phyloP scores from a whole-genome alignment of 345 rosid species.

The Hibiscus syriacus region DNA sequence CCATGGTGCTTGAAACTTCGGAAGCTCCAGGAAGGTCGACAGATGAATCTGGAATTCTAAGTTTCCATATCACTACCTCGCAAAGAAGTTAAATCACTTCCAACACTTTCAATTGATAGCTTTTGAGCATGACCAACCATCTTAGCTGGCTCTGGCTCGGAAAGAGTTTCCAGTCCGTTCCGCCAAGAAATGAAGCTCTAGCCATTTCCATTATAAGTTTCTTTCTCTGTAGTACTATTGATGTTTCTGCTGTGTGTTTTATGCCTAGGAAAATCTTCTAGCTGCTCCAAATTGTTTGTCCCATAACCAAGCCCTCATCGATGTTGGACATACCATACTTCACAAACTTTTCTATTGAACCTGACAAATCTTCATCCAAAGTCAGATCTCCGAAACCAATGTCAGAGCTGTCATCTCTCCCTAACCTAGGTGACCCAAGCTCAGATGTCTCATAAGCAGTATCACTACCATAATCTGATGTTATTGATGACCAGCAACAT shows the following conservation, averaged over 20 bases:
- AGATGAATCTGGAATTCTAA: slow-evolving; percentile 50
- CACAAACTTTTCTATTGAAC: slow-evolving; percentile 79
- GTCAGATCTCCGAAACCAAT: slow-evolving; percentile 58
- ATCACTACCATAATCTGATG: slow-evolving; percentile 95
- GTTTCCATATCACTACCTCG: slow-evolving; percentile 60
- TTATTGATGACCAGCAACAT: slow-evolving; percentile 52
- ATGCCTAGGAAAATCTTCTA: slow-evolving; percentile 78
- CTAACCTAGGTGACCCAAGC: slow-evolving; percentile 71
- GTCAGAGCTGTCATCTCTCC: slow-evolving; percentile 60
- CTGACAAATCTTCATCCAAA: slow-evolving; percentile 69
- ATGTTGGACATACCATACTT: slow-evolving; percentile 86
- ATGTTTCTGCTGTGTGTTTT: slow-evolving; percentile 45
- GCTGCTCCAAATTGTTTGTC: slow-evolving; percentile 89
- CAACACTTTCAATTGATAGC: slow-evolving; percentile 65
- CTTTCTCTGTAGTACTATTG: slow-evolving; percentile 37
- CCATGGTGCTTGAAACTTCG: slow-evolving; percentile 35
- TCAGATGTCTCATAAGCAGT: slow-evolving; percentile 91
- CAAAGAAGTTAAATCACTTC: slow-evolving; percentile 56
- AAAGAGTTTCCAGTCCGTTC: slow-evolving; percentile 52
- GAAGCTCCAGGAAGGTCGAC: slow-evolving; percentile 44
- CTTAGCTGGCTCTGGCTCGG: slow-evolving; percentile 52
- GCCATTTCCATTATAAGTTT: slow-evolving; percentile 45
- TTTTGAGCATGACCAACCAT: slow-evolving; percentile 50
- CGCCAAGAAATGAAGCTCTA: slow-evolving; percentile 33
- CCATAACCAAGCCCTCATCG: slow-evolving; percentile 93